A percentile compares a stretch with the other conserved stretches of the same genome.
Evolutionary conservation across 306 rosid species (phyloP).

Genomic region (Morella rubra): DNA sequence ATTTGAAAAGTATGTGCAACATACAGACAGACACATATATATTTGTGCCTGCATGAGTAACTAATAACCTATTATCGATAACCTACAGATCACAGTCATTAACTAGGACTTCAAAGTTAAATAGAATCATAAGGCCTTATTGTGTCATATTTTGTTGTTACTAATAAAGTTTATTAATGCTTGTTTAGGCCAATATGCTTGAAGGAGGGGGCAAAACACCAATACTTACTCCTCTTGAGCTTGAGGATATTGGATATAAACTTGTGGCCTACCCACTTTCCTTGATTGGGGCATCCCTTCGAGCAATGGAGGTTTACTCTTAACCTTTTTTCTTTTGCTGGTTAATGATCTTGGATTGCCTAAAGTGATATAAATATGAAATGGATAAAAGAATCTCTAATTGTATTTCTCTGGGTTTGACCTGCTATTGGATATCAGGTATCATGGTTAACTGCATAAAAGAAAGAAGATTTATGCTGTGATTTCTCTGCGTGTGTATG

Average conservation of each 20-base stretch:
- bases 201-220: slow-evolving; percentile 99
- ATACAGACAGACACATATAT: neutral
- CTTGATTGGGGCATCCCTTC: slow-evolving; percentile 81
- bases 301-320: slow-evolving; percentile 78
- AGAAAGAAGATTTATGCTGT: neutral
- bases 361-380: neutral
- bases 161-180: slow-evolving; percentile 21
- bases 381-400: neutral
- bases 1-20: too few relatives aligned
- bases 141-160: slow-evolving; percentile 3
- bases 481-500: neutral
- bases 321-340: slow-evolving; percentile 15
- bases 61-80: neutral
- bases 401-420: neutral
- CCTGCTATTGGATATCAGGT: neutral
- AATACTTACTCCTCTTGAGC: slow-evolving; percentile 68
- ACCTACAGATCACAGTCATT: neutral
- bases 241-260: slow-evolving; percentile 78
- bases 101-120: neutral
- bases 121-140: neutral
- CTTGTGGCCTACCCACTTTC: slow-evolving; percentile 89
- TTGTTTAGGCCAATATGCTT: slow-evolving; percentile 86
- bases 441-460: neutral
- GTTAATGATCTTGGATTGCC: neutral
- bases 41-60: neutral